Conservation (phyloP, 2,329 filamentous ascomycete species). For the Cercospora citrullina region DNA sequence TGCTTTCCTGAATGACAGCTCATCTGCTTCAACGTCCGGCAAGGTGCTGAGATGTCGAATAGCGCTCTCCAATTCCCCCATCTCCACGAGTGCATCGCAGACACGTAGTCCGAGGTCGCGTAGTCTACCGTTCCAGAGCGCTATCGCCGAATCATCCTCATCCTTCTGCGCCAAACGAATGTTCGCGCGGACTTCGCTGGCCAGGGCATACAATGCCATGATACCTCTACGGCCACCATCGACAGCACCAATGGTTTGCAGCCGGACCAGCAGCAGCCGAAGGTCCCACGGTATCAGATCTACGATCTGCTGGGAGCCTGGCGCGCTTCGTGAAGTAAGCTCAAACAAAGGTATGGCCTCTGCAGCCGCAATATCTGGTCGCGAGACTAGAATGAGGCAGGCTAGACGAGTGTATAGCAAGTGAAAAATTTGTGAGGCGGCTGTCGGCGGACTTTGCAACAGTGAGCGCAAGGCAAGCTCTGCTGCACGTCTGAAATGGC, state of each 20-base stretch:
- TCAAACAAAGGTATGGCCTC: slow-evolving; percentile 65
- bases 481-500: slow-evolving; percentile 70
- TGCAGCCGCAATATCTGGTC: slow-evolving; percentile 56
- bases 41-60: slow-evolving; percentile 69
- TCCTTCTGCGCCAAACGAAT: slow-evolving; percentile 42
- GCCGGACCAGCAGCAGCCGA: slow-evolving; percentile 75
- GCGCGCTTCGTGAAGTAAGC: slow-evolving; percentile 45
- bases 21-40: slow-evolving; percentile 45
- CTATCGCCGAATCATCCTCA: slow-evolving; percentile 57
- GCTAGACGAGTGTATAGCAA: slow-evolving; percentile 79
- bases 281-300: slow-evolving; percentile 85
- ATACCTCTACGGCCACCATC: slow-evolving; percentile 81
- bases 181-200: slow-evolving; percentile 35
- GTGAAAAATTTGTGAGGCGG: slow-evolving; percentile 68
- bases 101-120: slow-evolving; percentile 69
- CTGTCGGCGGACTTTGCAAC: slow-evolving; percentile 51
- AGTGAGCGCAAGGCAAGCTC: slow-evolving; percentile 46
- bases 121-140: slow-evolving; percentile 71
- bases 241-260: slow-evolving; percentile 82
- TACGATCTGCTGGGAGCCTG: slow-evolving; percentile 54
- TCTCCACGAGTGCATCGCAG: slow-evolving; percentile 71
- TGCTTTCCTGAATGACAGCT: slow-evolving; percentile 48
- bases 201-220: slow-evolving; percentile 88
- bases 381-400: slow-evolving; percentile 76
- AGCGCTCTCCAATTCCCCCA: slow-evolving; percentile 83